These are phyloP conservation scores for Aureobasidium uvarum DNA, from an alignment of 2,329 filamentous ascomycete genomes.

Conservation along the genomic window DNA sequence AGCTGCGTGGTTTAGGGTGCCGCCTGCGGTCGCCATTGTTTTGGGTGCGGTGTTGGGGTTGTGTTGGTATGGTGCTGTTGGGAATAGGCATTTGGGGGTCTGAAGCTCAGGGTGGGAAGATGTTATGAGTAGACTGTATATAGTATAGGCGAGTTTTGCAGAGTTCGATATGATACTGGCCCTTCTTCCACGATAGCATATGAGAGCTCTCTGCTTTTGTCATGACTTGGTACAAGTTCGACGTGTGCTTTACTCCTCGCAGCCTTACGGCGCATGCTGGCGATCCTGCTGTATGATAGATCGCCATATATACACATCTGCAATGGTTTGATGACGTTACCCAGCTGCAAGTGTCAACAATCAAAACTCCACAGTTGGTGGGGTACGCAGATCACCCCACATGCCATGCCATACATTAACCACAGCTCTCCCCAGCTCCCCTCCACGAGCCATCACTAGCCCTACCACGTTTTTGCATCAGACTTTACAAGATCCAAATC, in stretches of 20 bases:
- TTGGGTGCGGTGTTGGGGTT: conserved; percentile 43
- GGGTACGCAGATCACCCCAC: conserved; percentile 2
- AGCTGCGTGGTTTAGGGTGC: conserved; percentile 43
- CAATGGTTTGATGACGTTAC: not conserved
- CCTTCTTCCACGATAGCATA: no score
- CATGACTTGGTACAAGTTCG: no score
- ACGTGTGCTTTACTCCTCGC: no score
- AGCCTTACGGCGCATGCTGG: no score
- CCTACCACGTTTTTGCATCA: not conserved
- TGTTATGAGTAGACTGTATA: no score
- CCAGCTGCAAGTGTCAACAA: not conserved
- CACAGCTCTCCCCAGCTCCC: not conserved
- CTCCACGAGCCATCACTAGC: not conserved
- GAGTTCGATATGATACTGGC: no score
- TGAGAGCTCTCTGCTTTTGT: no score
- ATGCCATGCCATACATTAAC: not conserved
- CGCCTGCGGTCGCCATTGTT: conserved; percentile 43
- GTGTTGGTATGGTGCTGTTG: conserved; percentile 43
- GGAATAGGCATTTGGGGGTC: not conserved
- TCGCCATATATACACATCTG: no score
- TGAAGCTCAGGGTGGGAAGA: no score
- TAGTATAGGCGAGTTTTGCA: no score
- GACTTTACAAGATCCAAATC: no score
- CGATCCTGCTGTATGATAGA: no score
- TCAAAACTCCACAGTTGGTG: not conserved